Evolutionary conservation across 78 protist genomes (phyloP).

Genomic region (Tieghemostelium lacteum): DNA sequence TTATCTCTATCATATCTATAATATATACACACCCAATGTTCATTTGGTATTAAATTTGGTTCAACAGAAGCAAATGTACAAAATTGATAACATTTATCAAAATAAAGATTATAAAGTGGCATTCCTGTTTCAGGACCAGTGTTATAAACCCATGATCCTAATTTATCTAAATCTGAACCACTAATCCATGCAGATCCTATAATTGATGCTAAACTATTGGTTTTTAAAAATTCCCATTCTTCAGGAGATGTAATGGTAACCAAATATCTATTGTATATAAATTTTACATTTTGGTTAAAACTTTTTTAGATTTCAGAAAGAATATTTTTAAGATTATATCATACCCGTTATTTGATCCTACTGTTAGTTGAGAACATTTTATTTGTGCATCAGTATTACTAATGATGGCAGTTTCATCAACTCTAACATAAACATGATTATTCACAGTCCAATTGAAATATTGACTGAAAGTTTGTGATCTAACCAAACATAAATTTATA

Average conservation of each 20-base stretch:
- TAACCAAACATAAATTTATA: no score
- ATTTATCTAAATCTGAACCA: slow-evolving; percentile 8
- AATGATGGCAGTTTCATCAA: neutral
- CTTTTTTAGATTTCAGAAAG: no score
- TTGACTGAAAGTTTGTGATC: neutral
- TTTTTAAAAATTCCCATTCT: slow-evolving; percentile 1
- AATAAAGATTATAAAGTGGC: slow-evolving; percentile 35
- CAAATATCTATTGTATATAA: slow-evolving; percentile 13
- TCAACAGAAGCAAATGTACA: slow-evolving; percentile 38
- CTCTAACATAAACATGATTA: neutral
- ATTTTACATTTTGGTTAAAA: no score
- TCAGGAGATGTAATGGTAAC: slow-evolving; percentile 17
- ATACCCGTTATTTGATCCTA: no score
- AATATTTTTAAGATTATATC: no score
- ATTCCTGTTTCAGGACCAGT: slow-evolving; percentile 29
- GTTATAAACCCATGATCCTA: slow-evolving; percentile 12
- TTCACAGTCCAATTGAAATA: neutral
- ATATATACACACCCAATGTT: no score
- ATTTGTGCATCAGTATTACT: no score
- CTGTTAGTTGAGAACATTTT: no score
- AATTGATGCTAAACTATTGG: neutral
- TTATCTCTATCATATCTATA: neutral
- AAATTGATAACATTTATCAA: slow-evolving; percentile 45
- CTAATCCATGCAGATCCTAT: slow-evolving; percentile 7
- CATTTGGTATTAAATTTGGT: slow-evolving; percentile 37